Evolutionary conservation across 2,329 filamentous ascomycete genomes (phyloP).

Genomic region (Albifimbria verrucaria): DNA sequence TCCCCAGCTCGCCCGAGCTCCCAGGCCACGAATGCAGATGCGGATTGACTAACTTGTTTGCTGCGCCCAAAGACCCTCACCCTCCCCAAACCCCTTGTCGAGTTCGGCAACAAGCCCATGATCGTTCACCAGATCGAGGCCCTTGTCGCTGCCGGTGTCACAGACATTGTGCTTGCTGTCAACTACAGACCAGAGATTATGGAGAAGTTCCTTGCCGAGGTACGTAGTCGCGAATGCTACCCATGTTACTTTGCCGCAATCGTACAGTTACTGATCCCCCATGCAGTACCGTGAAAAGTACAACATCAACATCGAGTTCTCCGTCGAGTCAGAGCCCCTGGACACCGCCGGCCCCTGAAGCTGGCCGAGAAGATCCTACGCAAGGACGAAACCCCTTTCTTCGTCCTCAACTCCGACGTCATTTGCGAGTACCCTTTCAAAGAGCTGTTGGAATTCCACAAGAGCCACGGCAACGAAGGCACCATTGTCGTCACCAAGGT

Average conservation of each 20-base stretch:
- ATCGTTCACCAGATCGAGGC: conserved; percentile 97
- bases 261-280: conserved; percentile 7
- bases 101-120: conserved; percentile 99
- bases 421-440: conserved; percentile 98
- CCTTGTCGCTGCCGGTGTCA: conserved; percentile 88
- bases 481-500: conserved; percentile 99
- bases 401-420: conserved; percentile 97
- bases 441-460: conserved; percentile 88
- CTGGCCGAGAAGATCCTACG: conserved; percentile 87
- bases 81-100: conserved; percentile 93
- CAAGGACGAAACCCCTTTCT: conserved; percentile 94
- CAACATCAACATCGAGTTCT: conserved; percentile 95
- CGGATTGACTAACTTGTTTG: conserved; percentile 4
- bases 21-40: background rate
- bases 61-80: conserved; percentile 72
- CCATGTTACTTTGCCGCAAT: background rate
- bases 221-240: conserved; percentile 31
- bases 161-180: conserved; percentile 95
- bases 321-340: conserved; percentile 90
- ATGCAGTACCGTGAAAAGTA: conserved; percentile 82
- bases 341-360: conserved; percentile 95
- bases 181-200: conserved; percentile 99
- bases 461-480: conserved; percentile 86
- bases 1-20: conserved; percentile 8
- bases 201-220: conserved; percentile 89